Base-by-base conservation (phyloP, 208 protist species). In the Leishmania martiniquensis region DNA sequence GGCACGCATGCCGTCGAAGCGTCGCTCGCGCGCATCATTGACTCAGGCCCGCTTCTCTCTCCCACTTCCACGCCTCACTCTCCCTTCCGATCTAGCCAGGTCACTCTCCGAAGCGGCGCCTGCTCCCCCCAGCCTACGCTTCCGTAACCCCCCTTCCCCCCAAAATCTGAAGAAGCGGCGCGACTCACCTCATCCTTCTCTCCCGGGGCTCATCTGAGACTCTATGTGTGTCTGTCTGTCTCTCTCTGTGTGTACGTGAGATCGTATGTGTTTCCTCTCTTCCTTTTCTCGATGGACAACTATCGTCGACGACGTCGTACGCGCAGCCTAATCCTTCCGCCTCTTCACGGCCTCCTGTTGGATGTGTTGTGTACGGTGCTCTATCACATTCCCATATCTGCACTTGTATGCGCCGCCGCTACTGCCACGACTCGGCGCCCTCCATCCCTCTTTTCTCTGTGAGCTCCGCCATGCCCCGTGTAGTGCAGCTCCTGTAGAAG, bases 391-490 rank as follows among this genome's bases (percentile, higher is more conserved):
- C 37, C 29, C 10, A 12, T 39, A 20, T 3, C 29, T 13, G 13
- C 29, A 13, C 13, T 13, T 29, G 29, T 17, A 63, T 29, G 57
- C 57, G 25, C 37, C 29, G 6, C 13, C 29, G 32, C 57, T 13
- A 37, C 20, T 34, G 20, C 13, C 57, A 39, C 57, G n/a, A n/a
- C 13, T 37, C 4, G 1, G 29, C 57, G n/a, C 32, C 57, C 13
- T 17, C 57, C 37, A 29, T 76, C 15, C 47, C 59, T 70, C 66
- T 75, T 51, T 73, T 70, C 42, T 10, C 45, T 62, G 29, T 62
- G 12, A 77, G 76, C 22, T 67, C 25, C 37, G 54, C 39, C 12
- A 9, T 59, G 45, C n/a, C 6, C 22, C 29, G 20, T 63, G 29
- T 13, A 29, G 12, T 25, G 13, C 29, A 63, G 57, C 17, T 25